Percentiles rank a stretch among this genome's conserved stretches.
These are phyloP conservation scores for Eucalyptus cloeziana DNA, from an alignment of 345 rosid species.

Conservation along the genomic window DNA sequence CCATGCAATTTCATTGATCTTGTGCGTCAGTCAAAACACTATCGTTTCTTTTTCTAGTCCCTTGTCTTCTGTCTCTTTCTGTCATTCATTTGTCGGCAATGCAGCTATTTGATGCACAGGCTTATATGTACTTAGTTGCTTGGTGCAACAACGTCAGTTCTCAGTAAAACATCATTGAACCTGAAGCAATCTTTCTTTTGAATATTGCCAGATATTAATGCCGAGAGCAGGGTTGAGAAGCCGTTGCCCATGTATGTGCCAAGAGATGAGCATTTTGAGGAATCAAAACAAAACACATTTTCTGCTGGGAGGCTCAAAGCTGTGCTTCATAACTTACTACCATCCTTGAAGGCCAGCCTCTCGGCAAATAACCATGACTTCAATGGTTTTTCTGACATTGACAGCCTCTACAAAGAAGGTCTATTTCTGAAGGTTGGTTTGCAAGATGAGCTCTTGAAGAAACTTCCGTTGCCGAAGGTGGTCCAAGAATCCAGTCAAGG, in stretches of 20 bases:
- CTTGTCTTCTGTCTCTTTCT: not conserved
- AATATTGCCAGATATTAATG: slow-evolving; percentile 28
- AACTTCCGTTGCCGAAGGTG: slow-evolving; percentile 58
- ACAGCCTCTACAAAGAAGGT: slow-evolving; percentile 82
- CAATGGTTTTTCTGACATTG: slow-evolving; percentile 60
- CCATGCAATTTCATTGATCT: not conserved
- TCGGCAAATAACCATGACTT: slow-evolving; percentile 58
- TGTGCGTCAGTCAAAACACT: not conserved
- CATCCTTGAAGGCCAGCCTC: slow-evolving; percentile 73
- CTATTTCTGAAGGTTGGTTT: slow-evolving; percentile 73
- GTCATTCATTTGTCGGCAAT: not conserved
- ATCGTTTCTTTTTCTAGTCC: not conserved
- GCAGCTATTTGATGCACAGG: not conserved
- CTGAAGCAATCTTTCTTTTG: not conserved
- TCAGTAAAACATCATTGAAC: not conserved
- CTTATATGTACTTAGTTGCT: not conserved
- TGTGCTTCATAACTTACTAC: slow-evolving; percentile 71
- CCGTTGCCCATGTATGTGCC: slow-evolving; percentile 90
- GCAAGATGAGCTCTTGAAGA: slow-evolving; percentile 65
- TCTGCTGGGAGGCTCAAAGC: slow-evolving; percentile 71
- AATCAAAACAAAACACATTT: slow-evolving; percentile 54
- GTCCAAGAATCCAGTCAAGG: slow-evolving; percentile 73
- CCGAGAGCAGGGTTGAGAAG: slow-evolving; percentile 89
- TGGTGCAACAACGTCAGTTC: not conserved
- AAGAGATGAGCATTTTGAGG: slow-evolving; percentile 91